Conservation (phyloP, 208 protist genomes). For the Trypanosoma lewisi region DNA sequence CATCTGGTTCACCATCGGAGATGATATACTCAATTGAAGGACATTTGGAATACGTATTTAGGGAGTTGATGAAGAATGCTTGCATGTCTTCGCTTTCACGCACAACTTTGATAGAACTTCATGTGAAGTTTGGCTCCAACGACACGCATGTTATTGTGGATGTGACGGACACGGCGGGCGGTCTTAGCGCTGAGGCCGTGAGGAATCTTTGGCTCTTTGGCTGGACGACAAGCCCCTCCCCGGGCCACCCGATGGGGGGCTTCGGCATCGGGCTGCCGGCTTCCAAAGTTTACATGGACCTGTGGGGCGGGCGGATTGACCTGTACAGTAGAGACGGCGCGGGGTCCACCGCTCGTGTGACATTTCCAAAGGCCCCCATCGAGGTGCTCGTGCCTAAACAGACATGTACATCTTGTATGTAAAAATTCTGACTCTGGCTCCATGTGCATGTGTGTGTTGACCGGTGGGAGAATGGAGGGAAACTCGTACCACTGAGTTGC, state of each 20-base stretch:
- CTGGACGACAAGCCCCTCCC: conserved; percentile 75
- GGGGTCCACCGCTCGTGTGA: conserved; percentile 79
- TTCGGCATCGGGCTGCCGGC: conserved; percentile 81
- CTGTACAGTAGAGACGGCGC: conserved; percentile 40
- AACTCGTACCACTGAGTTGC: too few species aligned
- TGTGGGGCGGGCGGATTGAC: conserved; percentile 79
- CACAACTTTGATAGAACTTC: conserved; percentile 30
- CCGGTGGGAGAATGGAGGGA: too few species aligned
- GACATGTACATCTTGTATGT: background rate
- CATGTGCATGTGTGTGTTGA: background rate
- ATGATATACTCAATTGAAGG: conserved; percentile 61
- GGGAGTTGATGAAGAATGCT: conserved; percentile 87
- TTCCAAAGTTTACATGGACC: conserved; percentile 85
- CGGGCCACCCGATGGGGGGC: conserved; percentile 63
- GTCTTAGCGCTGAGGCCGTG: conserved; percentile 40
- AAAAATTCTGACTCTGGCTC: background rate
- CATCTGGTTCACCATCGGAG: conserved; percentile 14
- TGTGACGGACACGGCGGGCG: conserved; percentile 62
- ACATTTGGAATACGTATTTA: conserved; percentile 75
- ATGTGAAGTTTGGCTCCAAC: conserved; percentile 48
- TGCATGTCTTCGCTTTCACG: conserved; percentile 50
- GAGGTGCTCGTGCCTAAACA: conserved; percentile 47
- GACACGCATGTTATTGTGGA: conserved; percentile 74
- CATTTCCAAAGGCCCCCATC: conserved; percentile 66
- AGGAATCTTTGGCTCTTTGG: conserved; percentile 83